Evolutionary conservation across 306 rosid genomes (phyloP).

Genomic region (Argentina anserina): DNA sequence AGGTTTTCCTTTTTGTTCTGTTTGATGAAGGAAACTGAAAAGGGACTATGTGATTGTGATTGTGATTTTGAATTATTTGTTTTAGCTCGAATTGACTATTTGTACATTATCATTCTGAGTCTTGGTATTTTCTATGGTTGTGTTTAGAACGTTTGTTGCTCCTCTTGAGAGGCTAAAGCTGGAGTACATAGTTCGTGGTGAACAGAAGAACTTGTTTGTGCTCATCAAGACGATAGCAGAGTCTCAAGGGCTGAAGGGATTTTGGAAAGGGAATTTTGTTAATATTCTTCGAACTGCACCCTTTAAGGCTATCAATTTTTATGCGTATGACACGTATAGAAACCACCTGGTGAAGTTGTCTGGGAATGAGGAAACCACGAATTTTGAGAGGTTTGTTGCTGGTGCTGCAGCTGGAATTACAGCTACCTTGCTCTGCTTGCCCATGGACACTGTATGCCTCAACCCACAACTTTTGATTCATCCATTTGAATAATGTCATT

Average conservation of each 20-base stretch:
- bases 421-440: constrained; percentile 81
- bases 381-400: constrained; percentile 90
- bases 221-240: constrained; percentile 64
- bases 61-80: not conserved
- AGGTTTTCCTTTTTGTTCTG: not conserved
- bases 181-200: constrained; percentile 88
- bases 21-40: not conserved
- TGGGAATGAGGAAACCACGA: constrained; percentile 66
- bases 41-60: not conserved
- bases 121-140: not conserved
- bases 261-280: constrained; percentile 95
- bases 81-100: not conserved
- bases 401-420: constrained; percentile 97
- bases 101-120: not conserved
- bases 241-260: constrained; percentile 86
- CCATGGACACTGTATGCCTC: constrained; percentile 89
- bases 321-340: constrained; percentile 84
- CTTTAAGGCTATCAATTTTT: constrained; percentile 87
- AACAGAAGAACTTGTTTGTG: constrained; percentile 68
- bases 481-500: not conserved
- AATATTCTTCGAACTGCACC: constrained; percentile 95
- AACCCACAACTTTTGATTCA: not conserved
- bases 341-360: constrained; percentile 60
- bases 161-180: constrained; percentile 97
- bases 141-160: constrained; percentile 76